Conservation (phyloP, 2,329 filamentous ascomycete species). For the Tolypocladium ophioglossoides region DNA sequence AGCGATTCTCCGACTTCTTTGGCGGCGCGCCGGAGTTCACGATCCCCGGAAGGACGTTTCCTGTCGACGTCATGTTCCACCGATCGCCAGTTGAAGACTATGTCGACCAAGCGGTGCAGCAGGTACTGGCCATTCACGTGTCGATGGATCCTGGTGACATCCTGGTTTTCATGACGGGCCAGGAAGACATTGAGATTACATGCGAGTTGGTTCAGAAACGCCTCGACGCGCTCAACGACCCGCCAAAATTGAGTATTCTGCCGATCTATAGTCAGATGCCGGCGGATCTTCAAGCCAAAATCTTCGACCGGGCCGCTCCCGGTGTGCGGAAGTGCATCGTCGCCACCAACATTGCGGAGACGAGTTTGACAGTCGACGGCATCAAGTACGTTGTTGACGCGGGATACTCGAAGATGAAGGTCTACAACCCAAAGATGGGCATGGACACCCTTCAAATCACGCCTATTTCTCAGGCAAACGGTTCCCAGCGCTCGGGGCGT, state of each 20-base stretch:
- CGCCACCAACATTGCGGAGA: constrained; percentile 97
- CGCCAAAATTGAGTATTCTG: constrained; percentile 85
- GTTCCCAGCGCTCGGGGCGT: constrained; percentile 83
- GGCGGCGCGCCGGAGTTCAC: constrained; percentile 93
- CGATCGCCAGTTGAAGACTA: constrained; percentile 95
- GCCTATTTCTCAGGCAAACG: constrained; percentile 93
- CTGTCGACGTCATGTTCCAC: constrained; percentile 93
- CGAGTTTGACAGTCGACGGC: constrained; percentile 92
- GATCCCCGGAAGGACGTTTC: constrained; percentile 92
- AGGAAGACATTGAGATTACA: constrained; percentile 96
- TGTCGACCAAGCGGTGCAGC: constrained; percentile 92
- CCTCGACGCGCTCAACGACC: constrained; percentile 81
- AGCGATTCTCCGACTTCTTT: constrained; percentile 92
- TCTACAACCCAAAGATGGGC: constrained; percentile 97
- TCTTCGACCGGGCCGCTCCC: constrained; percentile 83
- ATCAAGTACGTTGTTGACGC: constrained; percentile 99
- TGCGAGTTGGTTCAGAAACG: constrained; percentile 88
- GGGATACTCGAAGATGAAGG: constrained; percentile 94
- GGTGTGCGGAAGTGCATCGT: constrained; percentile 96
- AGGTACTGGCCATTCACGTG: constrained; percentile 90
- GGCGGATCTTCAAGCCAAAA: constrained; percentile 92
- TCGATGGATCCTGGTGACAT: constrained; percentile 91
- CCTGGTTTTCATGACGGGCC: constrained; percentile 97
- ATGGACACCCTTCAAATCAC: constrained; percentile 99
- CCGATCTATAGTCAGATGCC: constrained; percentile 99